These are phyloP conservation scores for Boletus sp. DNA, from an alignment of 768 basidiomycete genomes.

Conservation along the genomic window DNA sequence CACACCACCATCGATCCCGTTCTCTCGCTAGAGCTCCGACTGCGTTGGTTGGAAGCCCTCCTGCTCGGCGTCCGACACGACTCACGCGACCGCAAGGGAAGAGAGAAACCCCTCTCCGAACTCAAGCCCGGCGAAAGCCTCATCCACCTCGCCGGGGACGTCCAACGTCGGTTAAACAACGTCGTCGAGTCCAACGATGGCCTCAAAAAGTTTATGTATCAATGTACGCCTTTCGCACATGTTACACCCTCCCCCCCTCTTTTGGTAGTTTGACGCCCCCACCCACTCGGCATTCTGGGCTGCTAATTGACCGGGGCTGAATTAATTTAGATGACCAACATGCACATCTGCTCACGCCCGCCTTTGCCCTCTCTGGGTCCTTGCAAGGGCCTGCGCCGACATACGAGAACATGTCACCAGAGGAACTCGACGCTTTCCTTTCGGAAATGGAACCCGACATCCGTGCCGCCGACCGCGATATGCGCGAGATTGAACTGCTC, in stretches of 20 bases:
- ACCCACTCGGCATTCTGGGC: not conserved
- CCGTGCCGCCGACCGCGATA: slow-evolving; percentile 76
- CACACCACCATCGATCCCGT: slow-evolving; percentile 51
- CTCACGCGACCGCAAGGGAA: slow-evolving; percentile 39
- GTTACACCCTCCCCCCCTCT: not conserved
- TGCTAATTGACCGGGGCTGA: not conserved
- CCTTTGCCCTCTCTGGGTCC: slow-evolving; percentile 71
- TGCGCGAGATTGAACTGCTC: slow-evolving; percentile 70
- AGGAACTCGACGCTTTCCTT: slow-evolving; percentile 67
- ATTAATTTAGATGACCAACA: slow-evolving; percentile 63
- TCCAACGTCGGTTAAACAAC: slow-evolving; percentile 53
- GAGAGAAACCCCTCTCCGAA: slow-evolving; percentile 29
- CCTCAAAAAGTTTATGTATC: slow-evolving; percentile 68
- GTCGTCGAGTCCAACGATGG: slow-evolving; percentile 68
- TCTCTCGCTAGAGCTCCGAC: slow-evolving; percentile 68
- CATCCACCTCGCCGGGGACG: slow-evolving; percentile 53
- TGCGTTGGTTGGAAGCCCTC: slow-evolving; percentile 79
- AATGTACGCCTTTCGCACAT: slow-evolving; percentile 47
- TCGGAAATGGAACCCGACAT: slow-evolving; percentile 82
- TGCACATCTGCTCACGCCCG: slow-evolving; percentile 67
- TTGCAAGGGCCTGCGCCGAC: slow-evolving; percentile 46
- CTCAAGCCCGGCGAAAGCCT: slow-evolving; percentile 55
- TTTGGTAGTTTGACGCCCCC: not conserved
- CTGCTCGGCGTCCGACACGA: slow-evolving; percentile 61
- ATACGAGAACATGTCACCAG: slow-evolving; percentile 62